Conservation (phyloP, 208 protist genomes). For the Jaenimonas drosophilae region DNA sequence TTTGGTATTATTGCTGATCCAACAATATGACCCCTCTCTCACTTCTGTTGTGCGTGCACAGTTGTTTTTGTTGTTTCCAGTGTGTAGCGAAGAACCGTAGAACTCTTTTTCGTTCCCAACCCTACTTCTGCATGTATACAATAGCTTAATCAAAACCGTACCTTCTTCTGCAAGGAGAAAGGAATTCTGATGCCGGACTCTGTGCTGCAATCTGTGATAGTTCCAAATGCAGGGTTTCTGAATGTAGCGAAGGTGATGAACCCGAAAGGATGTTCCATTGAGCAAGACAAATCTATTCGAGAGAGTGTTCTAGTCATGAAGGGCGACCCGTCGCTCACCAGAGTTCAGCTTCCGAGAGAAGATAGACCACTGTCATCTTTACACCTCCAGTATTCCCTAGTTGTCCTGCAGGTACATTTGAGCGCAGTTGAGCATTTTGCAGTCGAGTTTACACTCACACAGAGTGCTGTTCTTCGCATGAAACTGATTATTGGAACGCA, state of each 20-base stretch:
- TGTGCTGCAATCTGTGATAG: conserved; percentile 15
- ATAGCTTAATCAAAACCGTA: too few relatives aligned
- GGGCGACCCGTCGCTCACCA: conserved; percentile 23
- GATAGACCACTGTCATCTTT: conserved; percentile 33
- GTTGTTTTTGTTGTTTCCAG: too few relatives aligned
- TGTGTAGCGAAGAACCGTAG: too few relatives aligned
- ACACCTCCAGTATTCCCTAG: conserved; percentile 24
- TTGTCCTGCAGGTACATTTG: conserved; percentile 47
- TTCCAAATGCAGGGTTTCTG: conserved; percentile 20
- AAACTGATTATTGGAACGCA: conserved; percentile 65
- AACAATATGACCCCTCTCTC: too few relatives aligned
- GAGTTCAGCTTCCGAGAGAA: conserved; percentile 62
- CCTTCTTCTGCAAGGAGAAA: too few relatives aligned
- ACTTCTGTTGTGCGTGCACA: too few relatives aligned
- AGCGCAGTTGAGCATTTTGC: conserved; percentile 46
- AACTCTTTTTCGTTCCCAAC: background rate
- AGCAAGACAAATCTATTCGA: conserved; percentile 36
- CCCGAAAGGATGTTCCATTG: conserved; percentile 33
- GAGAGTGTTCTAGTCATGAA: conserved; percentile 40
- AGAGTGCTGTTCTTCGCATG: conserved; percentile 23
- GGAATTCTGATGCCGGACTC: background rate
- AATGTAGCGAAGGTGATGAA: conserved; percentile 34
- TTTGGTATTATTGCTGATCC: too few relatives aligned
- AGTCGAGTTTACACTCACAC: conserved; percentile 42
- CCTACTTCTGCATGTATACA: background rate